Evolutionary conservation across 768 basidiomycete genomes (phyloP), one percentile per base, ranked within the genome.

Genomic region (Rhizopogon rudus): DNA sequence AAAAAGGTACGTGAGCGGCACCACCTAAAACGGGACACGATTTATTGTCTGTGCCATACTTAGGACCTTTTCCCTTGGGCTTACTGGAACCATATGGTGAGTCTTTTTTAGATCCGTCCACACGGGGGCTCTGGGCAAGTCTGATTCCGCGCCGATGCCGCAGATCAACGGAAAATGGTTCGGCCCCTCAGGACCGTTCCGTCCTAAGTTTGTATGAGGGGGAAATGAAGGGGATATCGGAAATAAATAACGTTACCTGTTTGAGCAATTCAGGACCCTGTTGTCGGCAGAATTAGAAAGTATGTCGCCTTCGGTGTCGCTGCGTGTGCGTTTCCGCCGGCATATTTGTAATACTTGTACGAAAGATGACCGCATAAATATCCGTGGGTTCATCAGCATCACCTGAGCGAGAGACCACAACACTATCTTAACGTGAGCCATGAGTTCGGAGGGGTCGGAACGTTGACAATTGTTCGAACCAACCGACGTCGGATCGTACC

Each of bases 11-110:
- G 60, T 50, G 39, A 52, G 48, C 37, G 7, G 40, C 37, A 22
- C 35, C 52, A 40, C 7, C 16, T 46, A 52, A 28, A 22, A n/a
- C 44, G 22, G 6, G 12, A 31, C 28, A 16, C 37, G 9, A 22
- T 14, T 43, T 51, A 51, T 39, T 31, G 51, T 29, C 37, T 35
- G 41, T n/a, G 57, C n/a, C 45, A 37, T 56, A 41, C 48, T 16
- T 51, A 66, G 67, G 63, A 75, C 51, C 25, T 71, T 40, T 69
- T 69, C 40, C 67, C 68, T n/a, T 78, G 75, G 68, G 83, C 77
- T 9, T 93, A 93, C 71, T 93, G 86, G 86, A 82, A 83, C 55
- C 74, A 75, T 52, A 89, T 87, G 86, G 86, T 85, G 62, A 64
- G 70, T 7, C 17, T 49, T 14, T 44, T 44, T 14, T 46, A 63